phyloP scores from a whole-genome alignment of 139 green algal species.

The Chloropicon primus region DNA sequence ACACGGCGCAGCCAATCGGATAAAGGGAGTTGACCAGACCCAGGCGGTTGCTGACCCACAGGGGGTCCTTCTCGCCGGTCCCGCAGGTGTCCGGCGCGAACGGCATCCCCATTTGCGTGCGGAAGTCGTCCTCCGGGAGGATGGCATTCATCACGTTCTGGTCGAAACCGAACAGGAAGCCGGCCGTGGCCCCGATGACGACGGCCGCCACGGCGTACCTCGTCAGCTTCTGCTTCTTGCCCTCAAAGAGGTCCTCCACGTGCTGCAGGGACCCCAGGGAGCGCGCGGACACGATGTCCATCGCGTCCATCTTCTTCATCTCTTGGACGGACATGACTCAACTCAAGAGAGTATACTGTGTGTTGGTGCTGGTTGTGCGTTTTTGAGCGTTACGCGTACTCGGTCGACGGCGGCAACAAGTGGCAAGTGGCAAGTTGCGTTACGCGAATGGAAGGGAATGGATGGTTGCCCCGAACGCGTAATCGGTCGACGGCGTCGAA shows the following conservation, averaged over 20 bases:
- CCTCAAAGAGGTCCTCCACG: neutral
- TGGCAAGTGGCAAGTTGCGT: too few species aligned
- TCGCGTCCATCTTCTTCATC: neutral
- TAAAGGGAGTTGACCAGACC: neutral
- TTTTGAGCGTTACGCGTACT: too few species aligned
- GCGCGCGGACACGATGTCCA: neutral
- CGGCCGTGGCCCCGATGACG: neutral
- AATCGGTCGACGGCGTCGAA: too few species aligned
- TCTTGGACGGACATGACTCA: too few species aligned
- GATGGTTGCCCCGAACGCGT: too few species aligned
- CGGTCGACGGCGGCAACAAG: too few species aligned
- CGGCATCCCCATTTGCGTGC: neutral
- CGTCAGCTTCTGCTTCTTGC: neutral
- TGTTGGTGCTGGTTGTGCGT: too few species aligned
- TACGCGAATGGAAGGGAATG: too few species aligned
- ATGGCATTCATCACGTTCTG: neutral
- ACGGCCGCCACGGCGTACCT: neutral
- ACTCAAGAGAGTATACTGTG: too few species aligned
- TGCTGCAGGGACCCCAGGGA: neutral
- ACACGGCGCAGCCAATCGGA: neutral
- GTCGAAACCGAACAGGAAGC: slow-evolving; percentile 7
- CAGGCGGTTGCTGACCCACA: neutral
- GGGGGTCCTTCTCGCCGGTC: neutral
- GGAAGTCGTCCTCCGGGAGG: neutral
- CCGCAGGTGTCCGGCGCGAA: neutral